These are phyloP conservation scores for Cystoisospora suis DNA, from an alignment of 169 alveolate genomes.

Conservation along the genomic window DNA sequence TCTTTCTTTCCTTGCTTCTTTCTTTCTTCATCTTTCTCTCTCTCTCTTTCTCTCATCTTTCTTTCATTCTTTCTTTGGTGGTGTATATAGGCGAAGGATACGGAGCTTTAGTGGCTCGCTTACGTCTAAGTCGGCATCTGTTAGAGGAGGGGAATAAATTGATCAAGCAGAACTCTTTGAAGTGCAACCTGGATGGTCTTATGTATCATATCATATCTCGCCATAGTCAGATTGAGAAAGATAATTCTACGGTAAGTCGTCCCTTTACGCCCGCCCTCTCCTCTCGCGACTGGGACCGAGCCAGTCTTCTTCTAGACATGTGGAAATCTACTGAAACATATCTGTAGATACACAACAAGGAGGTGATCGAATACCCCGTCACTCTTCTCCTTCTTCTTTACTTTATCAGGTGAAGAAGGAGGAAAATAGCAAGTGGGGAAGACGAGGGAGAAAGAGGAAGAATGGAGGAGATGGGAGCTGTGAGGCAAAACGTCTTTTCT, in stretches of 20 bases:
- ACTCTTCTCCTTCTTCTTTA: too few species aligned
- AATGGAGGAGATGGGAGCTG: too few species aligned
- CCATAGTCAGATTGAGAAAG: background rate
- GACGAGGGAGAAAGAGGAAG: too few species aligned
- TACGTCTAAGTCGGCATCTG: background rate
- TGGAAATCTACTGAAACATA: too few species aligned
- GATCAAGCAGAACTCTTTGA: background rate
- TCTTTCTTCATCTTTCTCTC: background rate
- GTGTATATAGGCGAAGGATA: background rate
- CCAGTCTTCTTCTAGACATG: too few species aligned
- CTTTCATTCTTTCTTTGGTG: background rate
- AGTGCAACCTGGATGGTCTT: slow-evolving; percentile 9
- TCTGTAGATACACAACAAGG: too few species aligned
- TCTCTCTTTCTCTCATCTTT: background rate
- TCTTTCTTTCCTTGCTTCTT: background rate
- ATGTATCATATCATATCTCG: background rate
- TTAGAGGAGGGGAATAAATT: background rate
- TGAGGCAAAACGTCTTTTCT: too few species aligned
- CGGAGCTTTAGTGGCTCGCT: background rate
- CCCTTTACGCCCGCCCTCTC: too few species aligned
- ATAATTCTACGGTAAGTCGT: background rate
- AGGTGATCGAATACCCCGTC: too few species aligned
- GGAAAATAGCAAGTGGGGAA: too few species aligned
- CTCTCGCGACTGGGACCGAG: too few species aligned
- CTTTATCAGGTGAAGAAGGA: too few species aligned